Evolutionary conservation across 139 green algal genomes (phyloP).

Genomic region (Closterium sp.): DNA sequence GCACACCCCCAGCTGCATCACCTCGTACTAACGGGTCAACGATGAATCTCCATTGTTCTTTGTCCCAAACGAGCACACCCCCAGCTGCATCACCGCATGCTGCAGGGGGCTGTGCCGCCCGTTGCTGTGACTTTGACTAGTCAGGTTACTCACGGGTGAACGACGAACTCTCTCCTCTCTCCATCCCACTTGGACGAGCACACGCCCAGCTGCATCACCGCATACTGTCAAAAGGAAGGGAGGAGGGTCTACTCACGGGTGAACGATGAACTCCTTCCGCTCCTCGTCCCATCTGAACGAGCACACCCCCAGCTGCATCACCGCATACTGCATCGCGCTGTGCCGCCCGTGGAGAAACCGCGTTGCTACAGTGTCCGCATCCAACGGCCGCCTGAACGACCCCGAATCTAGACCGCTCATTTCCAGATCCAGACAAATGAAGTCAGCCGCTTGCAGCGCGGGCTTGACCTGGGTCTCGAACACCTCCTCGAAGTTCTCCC

Average conservation of each 20-base stretch:
- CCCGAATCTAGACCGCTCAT: constrained; percentile 26
- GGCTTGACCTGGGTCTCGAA: constrained; percentile 10
- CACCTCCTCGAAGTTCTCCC: constrained; percentile 3
- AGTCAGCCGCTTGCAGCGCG: constrained; percentile 17
- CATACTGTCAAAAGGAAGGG: too few species aligned
- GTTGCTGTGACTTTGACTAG: too few species aligned
- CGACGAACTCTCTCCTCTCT: too few species aligned
- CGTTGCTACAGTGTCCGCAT: constrained; percentile 28
- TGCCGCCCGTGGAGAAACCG: constrained; percentile 26
- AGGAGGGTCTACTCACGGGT: background rate
- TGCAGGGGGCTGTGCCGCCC: too few species aligned
- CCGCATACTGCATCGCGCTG: constrained; percentile 20
- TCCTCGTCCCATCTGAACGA: constrained; percentile 15
- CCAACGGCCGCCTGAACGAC: constrained; percentile 12
- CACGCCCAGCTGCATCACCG: constrained; percentile 16
- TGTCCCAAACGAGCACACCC: too few species aligned
- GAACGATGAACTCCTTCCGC: background rate
- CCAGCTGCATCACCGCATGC: too few species aligned
- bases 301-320: constrained; percentile 29
- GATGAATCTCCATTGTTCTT: too few species aligned
- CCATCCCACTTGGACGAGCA: constrained; percentile 18
- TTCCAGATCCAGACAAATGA: constrained; percentile 37
- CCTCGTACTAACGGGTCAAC: too few species aligned
- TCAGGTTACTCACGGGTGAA: too few species aligned
- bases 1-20: too few species aligned